Percentiles rank a stretch among this genome's conserved stretches.
phyloP scores from a whole-genome alignment of 345 rosid genomes.

The Hibiscus tridactylites region DNA sequence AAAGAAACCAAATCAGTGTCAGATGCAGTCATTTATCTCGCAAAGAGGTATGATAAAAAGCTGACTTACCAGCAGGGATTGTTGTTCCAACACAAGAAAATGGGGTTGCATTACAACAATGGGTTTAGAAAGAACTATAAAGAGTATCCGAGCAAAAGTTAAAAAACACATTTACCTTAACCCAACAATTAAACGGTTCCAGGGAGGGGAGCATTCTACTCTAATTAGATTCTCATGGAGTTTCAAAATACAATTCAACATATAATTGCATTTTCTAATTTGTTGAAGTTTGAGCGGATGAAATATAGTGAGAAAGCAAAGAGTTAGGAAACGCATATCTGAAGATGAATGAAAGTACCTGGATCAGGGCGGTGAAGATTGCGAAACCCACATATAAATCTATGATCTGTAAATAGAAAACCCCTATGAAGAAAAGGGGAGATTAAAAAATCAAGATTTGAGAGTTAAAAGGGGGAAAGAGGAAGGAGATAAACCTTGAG shows the following conservation, averaged over 20 bases:
- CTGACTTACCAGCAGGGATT: no score
- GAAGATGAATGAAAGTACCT: slow-evolving; percentile 32
- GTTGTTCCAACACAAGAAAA: no score
- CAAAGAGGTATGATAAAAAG: no score
- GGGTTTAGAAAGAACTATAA: not conserved
- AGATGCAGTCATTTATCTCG: no score
- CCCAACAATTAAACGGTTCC: no score
- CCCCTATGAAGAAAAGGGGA: no score
- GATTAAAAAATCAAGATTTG: no score
- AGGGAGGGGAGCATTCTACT: no score
- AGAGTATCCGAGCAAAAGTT: not conserved
- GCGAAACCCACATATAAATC: slow-evolving; percentile 77
- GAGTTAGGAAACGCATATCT: not conserved
- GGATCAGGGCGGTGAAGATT: slow-evolving; percentile 68
- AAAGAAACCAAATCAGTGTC: no score
- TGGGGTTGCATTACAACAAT: not conserved
- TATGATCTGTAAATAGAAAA: slow-evolving; percentile 45
- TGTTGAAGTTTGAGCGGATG: not conserved
- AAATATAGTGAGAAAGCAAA: not conserved
- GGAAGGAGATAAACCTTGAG: slow-evolving; percentile 40
- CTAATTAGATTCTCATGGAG: no score
- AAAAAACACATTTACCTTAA: not conserved
- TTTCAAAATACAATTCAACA: not conserved
- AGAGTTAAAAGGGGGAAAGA: not conserved
- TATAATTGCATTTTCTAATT: not conserved